A percentile compares a stretch with the other conserved stretches of the same genome.
phyloP scores from a whole-genome alignment of 331 rosid genomes.

The Rosa hybrid region DNA sequence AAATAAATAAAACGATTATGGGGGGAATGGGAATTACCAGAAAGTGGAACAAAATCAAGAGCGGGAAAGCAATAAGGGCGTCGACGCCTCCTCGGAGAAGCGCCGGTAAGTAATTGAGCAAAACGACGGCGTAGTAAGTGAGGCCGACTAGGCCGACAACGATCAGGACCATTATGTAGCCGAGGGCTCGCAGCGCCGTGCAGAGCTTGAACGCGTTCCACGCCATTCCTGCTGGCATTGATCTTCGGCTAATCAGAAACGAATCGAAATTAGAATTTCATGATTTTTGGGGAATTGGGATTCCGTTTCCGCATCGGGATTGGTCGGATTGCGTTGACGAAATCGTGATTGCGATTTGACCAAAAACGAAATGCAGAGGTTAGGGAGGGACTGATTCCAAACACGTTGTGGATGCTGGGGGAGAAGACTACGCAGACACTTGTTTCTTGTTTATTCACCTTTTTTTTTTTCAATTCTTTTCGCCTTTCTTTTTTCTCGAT shows the following conservation, averaged over 20 bases:
- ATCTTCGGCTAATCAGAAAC: too few species aligned
- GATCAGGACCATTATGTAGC: slow-evolving; percentile 60
- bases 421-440: background rate
- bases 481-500: background rate
- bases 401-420: background rate
- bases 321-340: slow-evolving; percentile 6
- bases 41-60: slow-evolving; percentile 61
- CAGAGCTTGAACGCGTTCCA: slow-evolving; percentile 72
- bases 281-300: background rate
- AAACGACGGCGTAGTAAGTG: slow-evolving; percentile 62
- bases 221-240: slow-evolving; percentile 34
- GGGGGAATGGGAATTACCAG: slow-evolving; percentile 41
- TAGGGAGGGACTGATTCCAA: slow-evolving; percentile 1
- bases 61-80: slow-evolving; percentile 37
- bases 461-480: too few species aligned
- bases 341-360: background rate
- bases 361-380: background rate
- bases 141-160: slow-evolving; percentile 52
- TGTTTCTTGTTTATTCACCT: background rate
- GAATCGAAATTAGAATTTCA: background rate
- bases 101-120: slow-evolving; percentile 57
- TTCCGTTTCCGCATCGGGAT: background rate
- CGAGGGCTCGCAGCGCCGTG: slow-evolving; percentile 55
- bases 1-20: background rate
- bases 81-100: slow-evolving; percentile 45